Evolutionary conservation across 2,329 filamentous ascomycete species (phyloP), one percentile per base, ranked within the genome.

Genomic region (Penicillium janthinellum): DNA sequence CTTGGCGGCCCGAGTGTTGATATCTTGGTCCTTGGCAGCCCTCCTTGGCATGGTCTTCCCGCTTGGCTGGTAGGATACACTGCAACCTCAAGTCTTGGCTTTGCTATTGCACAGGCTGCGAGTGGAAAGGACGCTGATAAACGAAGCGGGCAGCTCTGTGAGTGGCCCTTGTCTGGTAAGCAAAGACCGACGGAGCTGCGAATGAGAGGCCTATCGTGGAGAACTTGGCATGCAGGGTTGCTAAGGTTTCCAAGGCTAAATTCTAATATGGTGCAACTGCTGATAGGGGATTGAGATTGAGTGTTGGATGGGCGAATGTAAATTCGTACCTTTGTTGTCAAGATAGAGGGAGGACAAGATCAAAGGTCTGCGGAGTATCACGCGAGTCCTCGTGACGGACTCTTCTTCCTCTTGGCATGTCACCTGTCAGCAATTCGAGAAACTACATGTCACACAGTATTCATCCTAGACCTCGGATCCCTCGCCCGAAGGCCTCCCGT

Each of bases 1-100:
- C 35, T 34, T 41, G 35, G 44, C 35, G 54, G 37, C 34, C 55
- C 48, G 39, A 53, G 48, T 44, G 22, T 39, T 25, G 39, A 37
- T 47, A 48, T 48, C 7, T 12, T 31, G 39, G 44, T 35, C 10
- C 56, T 64, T 63, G 62, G 62, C 53, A 34, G 17, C 22, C 25
- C 20, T 22, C n/a, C 55, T 57, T 45, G 59, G 50, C 54, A 25
- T 35, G 31, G 41, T 8, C 41, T 35, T 11, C 31, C n/a, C 31
- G 28, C 65, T 70, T 70, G 69, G 68, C 68, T 64, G 66, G 67
- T 44, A 66, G 35, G 48, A 45, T 59, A 28, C 56, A 63, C 50
- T 71, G 70, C 63, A 71, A 70, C 69, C 62, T 59, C 59, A 58
- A 6, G 54, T 59, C 60, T 71, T 70, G 64, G 67, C 64, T 15